Evolutionary conservation across 2,329 filamentous ascomycete genomes (phyloP), one percentile per base, ranked within the genome.

Genomic region (Herpotrichia juniperi): DNA sequence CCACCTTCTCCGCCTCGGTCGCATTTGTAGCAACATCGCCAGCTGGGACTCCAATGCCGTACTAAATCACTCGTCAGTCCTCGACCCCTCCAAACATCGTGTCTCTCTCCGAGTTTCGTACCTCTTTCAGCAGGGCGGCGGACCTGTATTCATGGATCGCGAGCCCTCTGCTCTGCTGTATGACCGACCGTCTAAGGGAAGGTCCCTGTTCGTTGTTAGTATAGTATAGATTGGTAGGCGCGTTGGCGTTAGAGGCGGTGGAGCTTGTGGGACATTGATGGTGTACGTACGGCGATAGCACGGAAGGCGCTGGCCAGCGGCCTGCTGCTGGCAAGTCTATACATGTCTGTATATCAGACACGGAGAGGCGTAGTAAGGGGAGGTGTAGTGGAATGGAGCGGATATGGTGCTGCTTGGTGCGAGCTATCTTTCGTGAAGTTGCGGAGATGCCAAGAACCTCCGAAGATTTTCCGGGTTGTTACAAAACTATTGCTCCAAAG

Each of bases 111-210:
- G 56, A 48, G n/a, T 35, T 46, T 42, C 74, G 58, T 79, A 87
- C 84, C 67, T 78, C 79, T 72, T 87, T 90, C 72, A 99, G 85
- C 66, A 99, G 87, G 76, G 93, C 90, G 68, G 92, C 91, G 68
- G 94, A 97, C 72, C 93, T 89, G 81, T 97, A 97, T 82, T 99
- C 94, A 83, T 99, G 94, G 73, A 99, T 96, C 74, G 91, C 94
- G 74, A 99, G 86, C 73, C 89, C 87, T 81, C 94, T 87, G 79
- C 84, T 86, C 80, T 97, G 93, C 79, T 94, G 88, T 72, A 84
- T 66, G 79, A 83, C 69, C 84, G 80, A 76, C 67, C 74, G 78
- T 68, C 78, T 79, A 61, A 82, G 66, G 53, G 82, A 78, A 46
- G 78, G 76, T 69, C 87, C 83, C 79, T 90, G 81, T 47, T 48